Base-by-base conservation (phyloP, 2,329 filamentous ascomycete genomes). In the Calonectria pseudoreteaudii region DNA sequence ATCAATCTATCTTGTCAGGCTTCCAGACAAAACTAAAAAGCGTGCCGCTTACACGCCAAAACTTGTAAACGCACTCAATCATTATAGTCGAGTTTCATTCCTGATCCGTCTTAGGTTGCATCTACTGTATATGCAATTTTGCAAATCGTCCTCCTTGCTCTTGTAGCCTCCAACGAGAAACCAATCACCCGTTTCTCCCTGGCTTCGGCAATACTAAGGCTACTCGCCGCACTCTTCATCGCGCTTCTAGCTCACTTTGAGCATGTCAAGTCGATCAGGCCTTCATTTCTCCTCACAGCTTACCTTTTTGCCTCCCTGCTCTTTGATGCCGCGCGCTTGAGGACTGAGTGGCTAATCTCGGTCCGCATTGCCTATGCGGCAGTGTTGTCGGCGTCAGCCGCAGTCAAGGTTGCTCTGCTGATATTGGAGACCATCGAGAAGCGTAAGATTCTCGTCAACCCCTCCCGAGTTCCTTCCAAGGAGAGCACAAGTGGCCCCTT, bases 401-500 rank as follows among this genome's bases (percentile, higher is more conserved):
- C 70, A 1, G 52, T 79, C 8, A 84, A 84, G 4, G 30, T 83
- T 2, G 75, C 66, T 0, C 50, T 84, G 1, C 65, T 84, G 2
- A 66, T 77, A 3, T 69, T 84, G 0, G 82, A 84, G 36, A 80
- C 79, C 1, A 70, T 83, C 0, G 83, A 84, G 68, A 84, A 84
- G 73, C 79, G 81, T 10, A 72, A 49, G 9, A 82, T 84, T 0
- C 65, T 84, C 28, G 74, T 84, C 5, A 82, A 87, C 7, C 80
- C 89, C 4, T 87, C 85, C 60, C 80, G 82, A 1, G 74, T 78
- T 2, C 85, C 84, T 52, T 88, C 89, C 1, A 86, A 84, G 0
- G 90, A 92, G 77, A 86, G 86, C 4, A 90, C 87, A 2, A 88
- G 86, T 26, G 83, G 83, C 0, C 82, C 81, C 0, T 75, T 84